Base-by-base conservation (phyloP, 2,329 filamentous ascomycete genomes). In the Sclerotinia borealis region DNA sequence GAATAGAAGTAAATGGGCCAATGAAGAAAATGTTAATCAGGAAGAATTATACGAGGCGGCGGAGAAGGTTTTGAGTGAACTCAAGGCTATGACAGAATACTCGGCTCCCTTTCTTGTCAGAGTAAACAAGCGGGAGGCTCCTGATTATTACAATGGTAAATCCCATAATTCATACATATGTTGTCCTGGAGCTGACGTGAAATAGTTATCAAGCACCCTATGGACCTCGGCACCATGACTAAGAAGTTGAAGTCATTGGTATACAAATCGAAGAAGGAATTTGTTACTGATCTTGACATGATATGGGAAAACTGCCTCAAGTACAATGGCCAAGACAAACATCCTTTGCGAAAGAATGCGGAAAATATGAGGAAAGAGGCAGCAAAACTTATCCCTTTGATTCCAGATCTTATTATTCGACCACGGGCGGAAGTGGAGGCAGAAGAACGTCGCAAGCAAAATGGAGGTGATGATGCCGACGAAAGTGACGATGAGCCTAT, bases 1-100 rank as follows among this genome's bases (percentile, higher is more conserved):
- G 77, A 98, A 98, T 71, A 84, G 95, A 72, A 98, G 93, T 77
- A 99, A 99, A 78, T 99, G 95, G 95, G 93, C 95, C 4, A 98
- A 90, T 75, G 95, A 98, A 76, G 95, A 99, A 71, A 95, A 96
- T 70, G 89, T 99, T 66, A 93, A 95, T 65, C 95, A 99, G 77
- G 95, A 99, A 76, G 95, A 99, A 77, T 82, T 99, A 7, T 99
- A 99, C 75, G 95, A 99, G 78, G 92, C 95, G 13, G 83, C 95
- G 17, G 95, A 99, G 76, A 98, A 98, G 79, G 95, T 99, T 59
- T 82, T 99, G 72, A 96, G 93, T 73, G 93, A 98, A 76, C 85
- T 99, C 63, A 98, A 98, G 77, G 95, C 95, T 41, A 93, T 96
- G 79, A 96, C 92, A 2, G 95, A 99, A 76, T 96, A 97, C 76